Conservation (phyloP, 2,329 filamentous ascomycete genomes). For the Xylaria digitata region DNA sequence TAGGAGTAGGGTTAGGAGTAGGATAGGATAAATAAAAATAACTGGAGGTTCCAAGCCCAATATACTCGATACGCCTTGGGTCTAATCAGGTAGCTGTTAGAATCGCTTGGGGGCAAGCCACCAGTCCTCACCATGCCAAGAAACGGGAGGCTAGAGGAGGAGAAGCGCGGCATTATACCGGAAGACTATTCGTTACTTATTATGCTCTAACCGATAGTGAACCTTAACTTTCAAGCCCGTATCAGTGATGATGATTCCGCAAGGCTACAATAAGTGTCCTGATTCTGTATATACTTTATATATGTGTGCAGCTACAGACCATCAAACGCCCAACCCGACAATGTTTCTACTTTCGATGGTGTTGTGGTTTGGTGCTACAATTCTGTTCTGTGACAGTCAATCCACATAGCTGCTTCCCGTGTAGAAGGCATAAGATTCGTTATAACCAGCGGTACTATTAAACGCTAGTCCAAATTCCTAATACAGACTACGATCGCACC, state of each 20-base stretch:
- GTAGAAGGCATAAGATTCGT: slow-evolving; percentile 22
- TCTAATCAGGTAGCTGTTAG: not conserved
- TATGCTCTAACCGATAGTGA: slow-evolving; percentile 5
- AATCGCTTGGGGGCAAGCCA: not conserved
- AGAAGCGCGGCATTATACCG: slow-evolving; percentile 17
- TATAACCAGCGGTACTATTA: slow-evolving; percentile 21
- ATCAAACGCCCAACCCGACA: no score
- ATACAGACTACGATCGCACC: slow-evolving; percentile 14
- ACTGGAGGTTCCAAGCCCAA: slow-evolving; percentile 16
- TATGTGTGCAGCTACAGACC: no score
- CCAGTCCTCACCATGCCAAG: slow-evolving; percentile 17
- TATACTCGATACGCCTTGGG: not conserved
- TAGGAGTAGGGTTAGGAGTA: no score
- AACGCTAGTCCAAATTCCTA: slow-evolving; percentile 7
- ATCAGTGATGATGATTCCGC: not conserved
- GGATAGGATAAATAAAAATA: slow-evolving; percentile 16
- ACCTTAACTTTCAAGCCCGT: not conserved
- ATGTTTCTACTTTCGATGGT: no score
- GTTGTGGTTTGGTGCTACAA: no score
- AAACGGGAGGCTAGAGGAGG: slow-evolving; percentile 12
- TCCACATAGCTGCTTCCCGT: slow-evolving; percentile 28
- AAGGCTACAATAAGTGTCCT: not conserved
- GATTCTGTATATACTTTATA: no score
- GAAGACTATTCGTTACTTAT: no score
- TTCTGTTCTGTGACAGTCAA: not conserved